These are phyloP conservation scores for Aspergillus asperescens DNA, from an alignment of 495 filamentous ascomycete genomes.

Conservation along the genomic window DNA sequence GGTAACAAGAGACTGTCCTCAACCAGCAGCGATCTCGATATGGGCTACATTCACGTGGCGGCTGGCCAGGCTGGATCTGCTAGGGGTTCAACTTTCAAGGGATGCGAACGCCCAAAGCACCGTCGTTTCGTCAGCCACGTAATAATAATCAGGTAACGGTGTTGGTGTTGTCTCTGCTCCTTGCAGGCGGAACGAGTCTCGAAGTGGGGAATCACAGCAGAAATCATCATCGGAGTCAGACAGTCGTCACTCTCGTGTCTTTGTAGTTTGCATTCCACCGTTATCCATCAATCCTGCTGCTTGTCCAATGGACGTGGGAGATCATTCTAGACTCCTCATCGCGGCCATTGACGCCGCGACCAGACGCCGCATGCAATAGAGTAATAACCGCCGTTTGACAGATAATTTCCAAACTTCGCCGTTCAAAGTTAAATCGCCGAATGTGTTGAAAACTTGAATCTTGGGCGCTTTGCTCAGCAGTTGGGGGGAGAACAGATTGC, in stretches of 20 bases:
- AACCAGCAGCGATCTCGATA: slow-evolving; percentile 21
- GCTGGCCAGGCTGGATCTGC: slow-evolving; percentile 18
- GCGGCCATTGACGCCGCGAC: no score
- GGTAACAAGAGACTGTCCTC: slow-evolving; percentile 8
- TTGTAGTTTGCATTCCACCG: not conserved
- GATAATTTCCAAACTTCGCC: no score
- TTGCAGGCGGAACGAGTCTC: not conserved
- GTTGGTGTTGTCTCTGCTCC: not conserved
- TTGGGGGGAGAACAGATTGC: no score
- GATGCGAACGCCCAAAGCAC: slow-evolving; percentile 19
- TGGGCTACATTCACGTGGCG: slow-evolving; percentile 23
- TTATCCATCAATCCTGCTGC: not conserved
- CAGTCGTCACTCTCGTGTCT: no score
- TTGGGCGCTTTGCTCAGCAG: no score
- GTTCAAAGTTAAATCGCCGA: no score
- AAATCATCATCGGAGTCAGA: not conserved
- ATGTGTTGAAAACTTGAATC: no score
- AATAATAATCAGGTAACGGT: slow-evolving; percentile 3
- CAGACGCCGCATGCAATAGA: no score
- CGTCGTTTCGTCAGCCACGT: slow-evolving; percentile 14
- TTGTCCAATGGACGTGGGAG: not conserved
- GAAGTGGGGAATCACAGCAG: no score
- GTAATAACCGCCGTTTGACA: no score
- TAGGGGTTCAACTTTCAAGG: slow-evolving; percentile 27
- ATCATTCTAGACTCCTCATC: no score